A percentile compares a stretch with the other conserved stretches of the same genome.
Evolutionary conservation across 495 filamentous ascomycete genomes (phyloP).

Genomic region (Xylaria flabelliformis): DNA sequence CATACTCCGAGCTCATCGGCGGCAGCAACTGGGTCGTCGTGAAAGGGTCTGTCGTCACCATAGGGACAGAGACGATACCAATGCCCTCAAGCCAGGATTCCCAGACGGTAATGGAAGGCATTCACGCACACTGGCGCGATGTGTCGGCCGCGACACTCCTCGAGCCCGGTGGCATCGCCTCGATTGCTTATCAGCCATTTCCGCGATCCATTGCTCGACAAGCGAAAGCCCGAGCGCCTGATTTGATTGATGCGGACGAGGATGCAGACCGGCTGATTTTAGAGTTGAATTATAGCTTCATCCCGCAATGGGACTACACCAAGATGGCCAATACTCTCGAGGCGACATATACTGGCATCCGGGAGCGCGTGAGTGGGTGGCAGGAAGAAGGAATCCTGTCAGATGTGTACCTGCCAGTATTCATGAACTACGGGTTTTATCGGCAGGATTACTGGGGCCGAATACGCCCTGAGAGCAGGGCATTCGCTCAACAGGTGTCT

Average conservation of each 20-base stretch:
- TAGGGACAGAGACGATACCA: slow-evolving; percentile 60
- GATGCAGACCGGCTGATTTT: slow-evolving; percentile 59
- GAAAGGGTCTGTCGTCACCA: slow-evolving; percentile 43
- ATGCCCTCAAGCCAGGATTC: slow-evolving; percentile 49
- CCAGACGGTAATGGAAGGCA: slow-evolving; percentile 50
- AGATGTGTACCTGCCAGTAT: slow-evolving; percentile 58
- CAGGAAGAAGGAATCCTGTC: slow-evolving; percentile 56
- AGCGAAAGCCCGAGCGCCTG: slow-evolving; percentile 54
- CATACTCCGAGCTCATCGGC: slow-evolving; percentile 37
- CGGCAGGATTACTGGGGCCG: slow-evolving; percentile 62
- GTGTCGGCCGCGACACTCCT: slow-evolving; percentile 44
- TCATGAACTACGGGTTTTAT: slow-evolving; percentile 64
- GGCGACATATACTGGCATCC: slow-evolving; percentile 41
- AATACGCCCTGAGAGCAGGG: slow-evolving; percentile 50
- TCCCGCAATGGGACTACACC: slow-evolving; percentile 48
- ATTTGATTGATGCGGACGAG: slow-evolving; percentile 58
- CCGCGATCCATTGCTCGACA: slow-evolving; percentile 54
- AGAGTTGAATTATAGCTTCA: slow-evolving; percentile 57
- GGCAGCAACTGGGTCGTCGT: slow-evolving; percentile 44
- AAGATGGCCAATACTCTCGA: slow-evolving; percentile 55
- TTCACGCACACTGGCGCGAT: slow-evolving; percentile 58
- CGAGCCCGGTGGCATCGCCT: slow-evolving; percentile 53
- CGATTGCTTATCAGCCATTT: slow-evolving; percentile 61
- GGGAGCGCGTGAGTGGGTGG: slow-evolving; percentile 38
- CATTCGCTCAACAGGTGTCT: slow-evolving; percentile 47